Base-by-base conservation (phyloP, 805 yeast genomes). In the Candida wancherniae region DNA sequence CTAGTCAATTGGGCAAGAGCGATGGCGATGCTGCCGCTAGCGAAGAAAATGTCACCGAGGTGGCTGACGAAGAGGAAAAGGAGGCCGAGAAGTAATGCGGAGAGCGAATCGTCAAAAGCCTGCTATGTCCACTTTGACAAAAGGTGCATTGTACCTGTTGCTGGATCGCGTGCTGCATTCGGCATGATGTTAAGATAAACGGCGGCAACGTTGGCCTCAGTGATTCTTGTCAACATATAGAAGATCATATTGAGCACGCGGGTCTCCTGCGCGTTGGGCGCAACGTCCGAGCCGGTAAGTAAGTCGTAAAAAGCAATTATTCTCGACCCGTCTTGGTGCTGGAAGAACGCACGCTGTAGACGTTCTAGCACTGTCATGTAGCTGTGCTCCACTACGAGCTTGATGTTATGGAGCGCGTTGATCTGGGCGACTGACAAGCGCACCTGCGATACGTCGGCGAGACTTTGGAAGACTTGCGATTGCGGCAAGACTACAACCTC, bases 1-100 rank as follows among this genome's bases (percentile, higher is more conserved):
- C 71, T 22, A 60, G 67, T 39, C 69, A 64, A 55, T 61, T 64
- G 50, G 69, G 69, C 24, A 59, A 59, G 42, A 61, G 54, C 30
- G 51, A 33, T 9, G 44, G 31, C 19, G 48, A 35, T 13, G 40
- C 31, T 11, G 50, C 30, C 9, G 45, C 31, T 1, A 48, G 29
- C 9, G 50, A 29, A 8, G 51, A 26, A 5, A 51, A 34, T 5
- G 31, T 16, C 12, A 6, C 8, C 6, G 26, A 28, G n/a, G 22
- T 22, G 4, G 28, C 23, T 4, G 58, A 31, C 22, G 52, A 36
- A 7, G 50, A 34, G n/a, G 58, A 36, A 8, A 59, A 34, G 24
- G 53, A 39, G 7, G 51, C 36, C 12, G 58, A 37, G 9, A 57
- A 42, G 9, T 59, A 51, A 16, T 29, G 19, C 22, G 34, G n/a